phyloP scores from a whole-genome alignment of 2,329 filamentous ascomycete species.

The Neopestalotiopsis sp. region DNA sequence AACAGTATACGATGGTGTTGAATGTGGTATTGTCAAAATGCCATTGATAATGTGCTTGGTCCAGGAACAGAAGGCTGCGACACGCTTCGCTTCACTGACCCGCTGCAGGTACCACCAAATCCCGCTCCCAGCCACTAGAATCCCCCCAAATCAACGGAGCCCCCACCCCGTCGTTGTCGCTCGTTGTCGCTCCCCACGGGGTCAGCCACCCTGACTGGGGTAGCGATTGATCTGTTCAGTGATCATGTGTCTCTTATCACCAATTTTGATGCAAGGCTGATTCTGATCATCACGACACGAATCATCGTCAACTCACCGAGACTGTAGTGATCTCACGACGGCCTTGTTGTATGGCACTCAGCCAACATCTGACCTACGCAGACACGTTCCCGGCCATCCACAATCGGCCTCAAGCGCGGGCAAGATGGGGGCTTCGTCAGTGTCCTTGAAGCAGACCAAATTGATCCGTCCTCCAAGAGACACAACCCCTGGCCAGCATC shows the following conservation, averaged over 20 bases:
- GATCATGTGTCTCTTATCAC: not conserved
- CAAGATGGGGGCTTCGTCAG: not conserved
- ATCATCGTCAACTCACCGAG: not conserved
- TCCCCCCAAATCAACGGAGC: not conserved
- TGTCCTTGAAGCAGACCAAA: constrained; percentile 31
- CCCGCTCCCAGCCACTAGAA: not conserved
- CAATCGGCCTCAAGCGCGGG: not conserved
- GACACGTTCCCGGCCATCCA: not conserved
- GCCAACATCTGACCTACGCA: not conserved
- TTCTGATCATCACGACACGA: not conserved
- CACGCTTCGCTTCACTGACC: not conserved
- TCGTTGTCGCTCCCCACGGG: not conserved
- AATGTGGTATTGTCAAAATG: no score
- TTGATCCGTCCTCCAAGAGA: constrained; percentile 28
- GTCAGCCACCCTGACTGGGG: not conserved
- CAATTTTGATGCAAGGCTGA: not conserved
- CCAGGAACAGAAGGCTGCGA: not conserved
- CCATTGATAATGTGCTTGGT: no score
- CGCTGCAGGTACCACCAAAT: not conserved
- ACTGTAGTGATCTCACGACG: not conserved
- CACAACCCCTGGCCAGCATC: constrained; percentile 19
- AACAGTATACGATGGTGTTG: no score
- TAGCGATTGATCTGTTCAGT: not conserved
- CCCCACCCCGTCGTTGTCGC: not conserved
- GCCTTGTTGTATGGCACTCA: not conserved